Conservation (phyloP, 2,329 filamentous ascomycete genomes). For the Fusarium sp. region DNA sequence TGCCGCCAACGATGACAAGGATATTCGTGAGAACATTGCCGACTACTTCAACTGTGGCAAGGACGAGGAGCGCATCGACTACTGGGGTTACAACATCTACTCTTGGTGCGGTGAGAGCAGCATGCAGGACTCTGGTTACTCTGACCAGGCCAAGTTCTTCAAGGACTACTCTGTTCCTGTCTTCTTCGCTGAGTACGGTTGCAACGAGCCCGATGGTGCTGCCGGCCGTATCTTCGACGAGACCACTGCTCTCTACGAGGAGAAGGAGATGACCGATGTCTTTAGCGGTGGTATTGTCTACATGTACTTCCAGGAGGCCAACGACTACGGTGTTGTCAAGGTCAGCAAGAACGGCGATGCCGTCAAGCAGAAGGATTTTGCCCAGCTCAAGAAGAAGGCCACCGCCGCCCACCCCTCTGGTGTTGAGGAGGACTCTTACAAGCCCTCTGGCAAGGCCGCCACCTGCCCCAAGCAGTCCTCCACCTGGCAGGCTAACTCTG, state of each 20-base stretch:
- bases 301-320: slow-evolving; percentile 95
- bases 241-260: slow-evolving; percentile 83
- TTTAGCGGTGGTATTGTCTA: slow-evolving; percentile 98
- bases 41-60: slow-evolving; percentile 94
- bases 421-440: slow-evolving; percentile 78
- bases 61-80: slow-evolving; percentile 81
- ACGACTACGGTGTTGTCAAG: slow-evolving; percentile 87
- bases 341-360: slow-evolving; percentile 70
- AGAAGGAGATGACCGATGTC: slow-evolving; percentile 84
- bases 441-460: slow-evolving; percentile 77
- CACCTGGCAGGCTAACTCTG: slow-evolving; percentile 75
- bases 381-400: slow-evolving; percentile 79
- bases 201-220: slow-evolving; percentile 77
- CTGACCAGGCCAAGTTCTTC: slow-evolving; percentile 89
- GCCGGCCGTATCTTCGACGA: slow-evolving; percentile 86
- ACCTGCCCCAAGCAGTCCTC: slow-evolving; percentile 77
- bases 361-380: slow-evolving; percentile 81
- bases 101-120: slow-evolving; percentile 95
- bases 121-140: slow-evolving; percentile 84
- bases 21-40: slow-evolving; percentile 85
- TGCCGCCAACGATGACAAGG: slow-evolving; percentile 92
- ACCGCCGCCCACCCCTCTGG: slow-evolving; percentile 76
- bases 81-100: slow-evolving; percentile 99
- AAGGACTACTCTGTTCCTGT: slow-evolving; percentile 89
- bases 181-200: slow-evolving; percentile 99